These are phyloP conservation scores for Mucor piriformis DNA, from an alignment of 371 early-diverging fungal genomes.

Conservation along the genomic window DNA sequence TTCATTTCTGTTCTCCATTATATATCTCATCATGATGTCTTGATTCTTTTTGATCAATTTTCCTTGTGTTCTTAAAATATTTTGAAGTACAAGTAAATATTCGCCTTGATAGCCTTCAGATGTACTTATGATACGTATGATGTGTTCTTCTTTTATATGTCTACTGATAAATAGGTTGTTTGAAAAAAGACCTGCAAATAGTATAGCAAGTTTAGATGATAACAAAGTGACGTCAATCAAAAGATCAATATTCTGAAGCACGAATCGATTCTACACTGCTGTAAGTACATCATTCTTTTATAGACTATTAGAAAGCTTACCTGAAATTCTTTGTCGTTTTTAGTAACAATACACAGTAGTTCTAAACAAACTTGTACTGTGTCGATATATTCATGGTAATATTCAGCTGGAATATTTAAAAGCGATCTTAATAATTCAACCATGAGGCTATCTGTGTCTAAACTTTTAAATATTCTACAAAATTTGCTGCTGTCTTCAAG, in stretches of 20 bases:
- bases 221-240: constrained; percentile 39
- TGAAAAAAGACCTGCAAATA: constrained; percentile 29
- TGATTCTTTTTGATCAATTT: constrained; percentile 54
- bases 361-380: background rate
- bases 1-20: constrained; percentile 46
- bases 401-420: constrained; percentile 28
- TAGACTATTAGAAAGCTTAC: background rate
- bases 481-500: constrained; percentile 18
- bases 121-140: constrained; percentile 45
- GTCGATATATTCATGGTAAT: constrained; percentile 2
- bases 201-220: constrained; percentile 20
- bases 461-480: constrained; percentile 32
- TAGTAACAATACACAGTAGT: background rate
- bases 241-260: constrained; percentile 47
- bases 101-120: constrained; percentile 42
- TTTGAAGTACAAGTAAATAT: constrained; percentile 42
- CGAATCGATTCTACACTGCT: constrained; percentile 16
- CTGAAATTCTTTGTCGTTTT: constrained; percentile 16
- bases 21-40: constrained; percentile 39
- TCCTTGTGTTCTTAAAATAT: constrained; percentile 47
- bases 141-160: constrained; percentile 41
- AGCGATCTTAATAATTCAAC: constrained; percentile 27
- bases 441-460: constrained; percentile 31
- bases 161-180: constrained; percentile 45
- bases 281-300: background rate